phyloP scores from a whole-genome alignment of 2,329 filamentous ascomycete species.

The Aspergillus sp. region DNA sequence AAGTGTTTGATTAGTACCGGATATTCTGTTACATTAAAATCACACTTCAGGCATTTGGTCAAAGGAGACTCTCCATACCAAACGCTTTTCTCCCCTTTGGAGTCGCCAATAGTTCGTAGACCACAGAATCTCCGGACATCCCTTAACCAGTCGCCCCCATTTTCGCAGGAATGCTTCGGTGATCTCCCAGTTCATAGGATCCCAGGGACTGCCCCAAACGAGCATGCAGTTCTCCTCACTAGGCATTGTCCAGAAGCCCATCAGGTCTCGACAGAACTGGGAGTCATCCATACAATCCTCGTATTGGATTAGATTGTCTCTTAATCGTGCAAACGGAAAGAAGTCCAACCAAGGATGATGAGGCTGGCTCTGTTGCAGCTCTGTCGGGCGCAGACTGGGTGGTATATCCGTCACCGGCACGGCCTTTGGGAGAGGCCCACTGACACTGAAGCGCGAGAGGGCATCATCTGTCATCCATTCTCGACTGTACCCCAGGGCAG shows the following conservation, averaged over 20 bases:
- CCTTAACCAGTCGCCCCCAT: constrained; percentile 39
- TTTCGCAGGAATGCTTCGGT: constrained; percentile 48
- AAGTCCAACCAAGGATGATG: constrained; percentile 42
- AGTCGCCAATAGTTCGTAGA: constrained; percentile 28
- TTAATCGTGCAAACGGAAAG: constrained; percentile 30
- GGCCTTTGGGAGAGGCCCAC: background rate
- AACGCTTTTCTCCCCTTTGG: no score
- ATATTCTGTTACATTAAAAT: no score
- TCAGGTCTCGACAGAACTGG: constrained; percentile 40
- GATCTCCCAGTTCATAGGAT: constrained; percentile 50
- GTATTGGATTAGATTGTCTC: constrained; percentile 38
- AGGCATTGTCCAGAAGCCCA: constrained; percentile 31
- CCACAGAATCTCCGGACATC: constrained; percentile 28
- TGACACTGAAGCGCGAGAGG: constrained; percentile 21
- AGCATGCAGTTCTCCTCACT: constrained; percentile 37
- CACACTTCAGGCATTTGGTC: no score
- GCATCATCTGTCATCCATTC: constrained; percentile 23
- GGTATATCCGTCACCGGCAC: constrained; percentile 15
- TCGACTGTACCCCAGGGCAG: background rate
- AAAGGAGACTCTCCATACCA: no score
- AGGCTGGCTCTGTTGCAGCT: constrained; percentile 31
- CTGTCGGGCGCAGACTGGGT: constrained; percentile 34
- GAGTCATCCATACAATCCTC: constrained; percentile 25
- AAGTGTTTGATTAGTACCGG: no score
- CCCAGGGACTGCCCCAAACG: constrained; percentile 52